Percentiles rank a stretch among this genome's conserved stretches.
Conservation (phyloP, 805 yeast species). For the Saccharomycopsis schoenii region DNA sequence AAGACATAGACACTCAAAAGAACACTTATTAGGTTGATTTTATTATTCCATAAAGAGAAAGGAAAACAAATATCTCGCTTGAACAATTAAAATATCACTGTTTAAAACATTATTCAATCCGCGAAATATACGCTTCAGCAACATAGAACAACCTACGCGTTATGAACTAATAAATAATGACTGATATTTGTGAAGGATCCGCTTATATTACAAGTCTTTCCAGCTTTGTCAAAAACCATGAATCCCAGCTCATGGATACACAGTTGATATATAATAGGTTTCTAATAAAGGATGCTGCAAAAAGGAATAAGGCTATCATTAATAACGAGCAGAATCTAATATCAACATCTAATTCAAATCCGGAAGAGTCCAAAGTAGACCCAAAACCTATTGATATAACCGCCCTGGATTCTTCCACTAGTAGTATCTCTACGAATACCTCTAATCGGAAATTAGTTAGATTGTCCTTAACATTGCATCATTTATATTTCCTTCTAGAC, state of each 20-base stretch:
- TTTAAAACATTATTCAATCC: too few species aligned
- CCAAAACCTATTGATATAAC: background rate
- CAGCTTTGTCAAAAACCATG: constrained; percentile 44
- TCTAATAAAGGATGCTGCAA: constrained; percentile 12
- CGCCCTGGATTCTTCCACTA: background rate
- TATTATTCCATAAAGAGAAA: too few species aligned
- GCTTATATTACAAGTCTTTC: constrained; percentile 46
- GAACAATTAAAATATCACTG: too few species aligned
- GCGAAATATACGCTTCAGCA: too few species aligned
- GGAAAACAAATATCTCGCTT: too few species aligned
- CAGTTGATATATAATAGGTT: constrained; percentile 41
- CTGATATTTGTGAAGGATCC: constrained; percentile 39
- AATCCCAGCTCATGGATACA: constrained; percentile 50
- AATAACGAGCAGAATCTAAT: background rate
- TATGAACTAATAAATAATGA: constrained; percentile 3
- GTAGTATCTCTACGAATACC: background rate
- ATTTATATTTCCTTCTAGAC: constrained; percentile 51
- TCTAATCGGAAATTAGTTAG: constrained; percentile 38
- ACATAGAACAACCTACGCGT: too few species aligned
- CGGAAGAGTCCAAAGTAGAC: background rate
- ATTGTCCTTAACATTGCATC: constrained; percentile 51
- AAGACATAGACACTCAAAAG: too few species aligned
- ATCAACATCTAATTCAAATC: background rate
- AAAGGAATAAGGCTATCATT: constrained; percentile 10
- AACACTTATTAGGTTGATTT: too few species aligned